Evolutionary conservation across 768 basidiomycete genomes (phyloP), one percentile per base, ranked within the genome.

Genomic region (Fomitopsis serialis): DNA sequence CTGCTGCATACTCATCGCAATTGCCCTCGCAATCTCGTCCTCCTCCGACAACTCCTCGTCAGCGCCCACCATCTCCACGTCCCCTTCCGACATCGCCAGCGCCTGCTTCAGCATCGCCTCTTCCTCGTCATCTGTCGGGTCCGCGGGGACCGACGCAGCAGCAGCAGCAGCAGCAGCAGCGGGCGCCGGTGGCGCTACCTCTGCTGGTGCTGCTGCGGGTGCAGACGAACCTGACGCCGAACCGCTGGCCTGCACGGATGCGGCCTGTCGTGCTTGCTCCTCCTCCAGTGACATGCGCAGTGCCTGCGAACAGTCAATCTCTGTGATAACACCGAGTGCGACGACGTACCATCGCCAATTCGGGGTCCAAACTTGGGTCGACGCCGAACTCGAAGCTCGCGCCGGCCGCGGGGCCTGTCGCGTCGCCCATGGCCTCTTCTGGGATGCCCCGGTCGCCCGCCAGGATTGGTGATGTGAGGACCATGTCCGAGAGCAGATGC

Each of bases 261-360:
- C 73, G 9, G 76, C 76, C 75, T 80, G 76, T 11, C 94, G 85
- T 17, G 91, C 92, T 63, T 86, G 84, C 48, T 93, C 92, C 66
- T 97, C 94, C 72, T 96, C 91, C 79, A 98, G 84, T 1, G 95
- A 98, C 90, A 98, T 92, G 34, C 95, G 89, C 40, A 99, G 79
- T 10, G 94, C 96, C 95, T 97, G 59, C 25, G 4, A 50, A 55
- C 25, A 58, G 44, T 3, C 21, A 42, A 9, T 15, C 23, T 15
- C 29, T 29, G 36, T 32, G 43, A 50, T n/a, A 34, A 34, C 32
- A 12, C 3, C 43, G 22, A 42, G n/a, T 42, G 35, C 17, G 27
- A 29, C 51, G 34, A 9, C 37, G 55, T 53, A 92, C 95, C 92
- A 98, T 93, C 2, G 97, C 96, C 45, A 99, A 77, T 68, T 98